Evolutionary conservation across 768 basidiomycete species (phyloP), one percentile per base, ranked within the genome.

Genomic region (Mycena latifolia): DNA sequence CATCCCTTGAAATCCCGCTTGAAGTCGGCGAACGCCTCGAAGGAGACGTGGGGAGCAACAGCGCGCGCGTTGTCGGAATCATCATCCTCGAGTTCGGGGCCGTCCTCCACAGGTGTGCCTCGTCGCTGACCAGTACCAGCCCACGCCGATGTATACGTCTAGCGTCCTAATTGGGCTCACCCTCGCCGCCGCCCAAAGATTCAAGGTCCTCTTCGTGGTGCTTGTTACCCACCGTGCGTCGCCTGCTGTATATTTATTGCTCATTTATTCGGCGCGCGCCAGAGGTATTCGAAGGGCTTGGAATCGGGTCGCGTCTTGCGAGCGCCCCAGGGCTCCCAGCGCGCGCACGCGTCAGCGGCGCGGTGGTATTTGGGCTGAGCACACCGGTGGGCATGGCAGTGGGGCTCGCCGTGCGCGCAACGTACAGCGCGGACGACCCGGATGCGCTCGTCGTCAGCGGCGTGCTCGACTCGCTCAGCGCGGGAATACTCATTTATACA

Each of bases 201-300:
- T 98, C 80, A 93, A 87, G 69, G 78, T 91, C 20, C 86, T 99
- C n/a, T 95, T 98, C 75, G 80, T 93, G 57, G 97, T 99, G 51
- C 77, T 98, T 27, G 80, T 95, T 72, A 96, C 96, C 80, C 97
- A 98, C 74, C 96, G 95, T 95, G 75, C 74, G 92, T 87, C 35
- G 8, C 12, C 18, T n/a, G n/a, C 22, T 17, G 18, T 43, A 20
- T n/a, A 43, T 7, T 6, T 20, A 39, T 10, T 18, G 17, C 15
- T 22, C 20, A 20, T 11, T 4, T 20, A n/a, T 4, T n/a, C 8
- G n/a, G 7, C n/a, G 20, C 41, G n/a, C 14, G 41, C n/a, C 72
- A 95, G 93, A 97, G 85, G 90, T 87, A 45, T 98, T 98, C 73
- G 97, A 99, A 77, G 97, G 96, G 20, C 85, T 98, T 45, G 97